Base-by-base conservation (phyloP, 306 rosid species). In the Sicyos edulis region DNA sequence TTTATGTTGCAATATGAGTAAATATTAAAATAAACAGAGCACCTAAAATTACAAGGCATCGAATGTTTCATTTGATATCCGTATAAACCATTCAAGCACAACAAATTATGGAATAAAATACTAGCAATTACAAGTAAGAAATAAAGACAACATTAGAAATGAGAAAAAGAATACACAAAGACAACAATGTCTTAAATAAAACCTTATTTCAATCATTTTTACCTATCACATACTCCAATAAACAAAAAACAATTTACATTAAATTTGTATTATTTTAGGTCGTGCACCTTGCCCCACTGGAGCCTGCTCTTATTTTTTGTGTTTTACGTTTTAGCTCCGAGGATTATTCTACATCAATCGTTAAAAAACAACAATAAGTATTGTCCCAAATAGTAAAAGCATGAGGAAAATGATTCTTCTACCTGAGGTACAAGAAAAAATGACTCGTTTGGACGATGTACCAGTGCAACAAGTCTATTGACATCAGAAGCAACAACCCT, bases 361-460 rank as follows among this genome's bases (percentile, higher is more conserved):
- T 44, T 42, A 66, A 20, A 42, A 42, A 47, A 68, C 20, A 68
- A 8, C 44, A 6, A 17, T 65, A 47, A 22, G 22, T 22, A 49
- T 22, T 13, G 56, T 49, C 12, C 14, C 20, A 53, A 58, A 56
- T 57, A 51, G 20, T 10, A 26, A 34, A 34, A 34, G 74, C 32
- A 66, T 17, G 67, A 54, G 63, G 4, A 45, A 54, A 64, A 69
- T 59, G 55, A 76, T 74, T 64, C 72, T 63, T 54, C 15, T 62
- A 93, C 99, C 95, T 82, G 83, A 24, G 96, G 99, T 67, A 87
- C 63, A 77, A 93, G 89, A 74, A 87, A 93, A 83, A 86, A 88
- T 0, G 92, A 88, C 83, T 93, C 99, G 0, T 79, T 87, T 24
- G 96, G 92, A 71, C 99, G 92, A 82, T 93, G 99, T 80, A 91